phyloP scores from a whole-genome alignment of 805 yeast genomes.

The Hanseniaspora taiwanica region DNA sequence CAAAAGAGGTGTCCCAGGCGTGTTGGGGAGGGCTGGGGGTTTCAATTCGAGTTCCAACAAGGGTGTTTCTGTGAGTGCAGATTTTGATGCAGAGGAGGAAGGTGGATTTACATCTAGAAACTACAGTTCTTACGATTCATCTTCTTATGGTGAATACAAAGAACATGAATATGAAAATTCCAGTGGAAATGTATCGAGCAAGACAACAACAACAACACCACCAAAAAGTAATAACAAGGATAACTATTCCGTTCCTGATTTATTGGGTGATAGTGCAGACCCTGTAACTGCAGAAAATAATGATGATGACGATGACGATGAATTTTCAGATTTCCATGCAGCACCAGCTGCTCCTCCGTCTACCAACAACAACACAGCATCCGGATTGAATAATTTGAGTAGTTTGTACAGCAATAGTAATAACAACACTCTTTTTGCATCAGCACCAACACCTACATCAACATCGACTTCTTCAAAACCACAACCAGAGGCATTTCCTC shows the following conservation, averaged over 20 bases:
- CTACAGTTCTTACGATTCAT: constrained; percentile 18
- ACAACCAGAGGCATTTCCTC: constrained; percentile 18
- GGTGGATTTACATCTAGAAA: constrained; percentile 41
- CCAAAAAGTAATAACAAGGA: constrained; percentile 11
- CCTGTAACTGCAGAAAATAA: no score
- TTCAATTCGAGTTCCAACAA: constrained; percentile 9
- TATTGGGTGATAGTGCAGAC: constrained; percentile 4
- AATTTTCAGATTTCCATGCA: constrained; percentile 74
- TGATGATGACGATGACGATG: constrained; percentile 50
- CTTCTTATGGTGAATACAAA: constrained; percentile 19
- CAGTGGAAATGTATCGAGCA: no score
- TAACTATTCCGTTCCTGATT: neutral
- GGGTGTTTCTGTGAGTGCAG: constrained; percentile 25
- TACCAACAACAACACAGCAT: constrained; percentile 8
- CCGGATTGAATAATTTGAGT: constrained; percentile 21
- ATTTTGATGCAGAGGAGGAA: constrained; percentile 46
- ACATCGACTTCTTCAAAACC: constrained; percentile 4
- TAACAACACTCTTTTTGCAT: constrained; percentile 6
- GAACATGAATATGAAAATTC: constrained; percentile 31
- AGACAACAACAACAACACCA: no score
- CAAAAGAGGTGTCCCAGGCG: constrained; percentile 9
- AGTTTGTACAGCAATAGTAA: constrained; percentile 12
- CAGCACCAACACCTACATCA: constrained; percentile 11
- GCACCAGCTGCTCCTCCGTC: constrained; percentile 29
- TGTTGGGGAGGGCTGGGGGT: constrained; percentile 7